Base-by-base conservation (phyloP, 352 stramenopile species). In the Phytophthora lateralis region DNA sequence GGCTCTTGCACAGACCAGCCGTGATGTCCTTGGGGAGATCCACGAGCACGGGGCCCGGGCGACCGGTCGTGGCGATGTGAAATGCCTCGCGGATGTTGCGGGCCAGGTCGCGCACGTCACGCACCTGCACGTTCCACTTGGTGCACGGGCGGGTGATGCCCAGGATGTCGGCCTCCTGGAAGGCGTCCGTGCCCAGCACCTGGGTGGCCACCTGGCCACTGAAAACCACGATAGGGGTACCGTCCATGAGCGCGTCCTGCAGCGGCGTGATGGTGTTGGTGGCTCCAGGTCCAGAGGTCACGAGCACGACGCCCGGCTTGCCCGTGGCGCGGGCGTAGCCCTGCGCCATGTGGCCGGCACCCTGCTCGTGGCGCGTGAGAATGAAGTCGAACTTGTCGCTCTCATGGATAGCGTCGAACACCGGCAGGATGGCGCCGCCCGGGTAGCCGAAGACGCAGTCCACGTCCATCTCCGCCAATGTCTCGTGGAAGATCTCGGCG, bases 121-220 rank as follows among this genome's bases (percentile, higher is more conserved):
- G 97, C 68, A 98, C 97, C 69, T 98, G 93, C 63, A 98, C 95
- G 63, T 97, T 98, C 93, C 93, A 98, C 85, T 98, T 98, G 60
- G 95, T 98, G 66, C 90, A 97, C 21, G 93, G 93, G 17, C 79
- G 86, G 35, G 66, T 97, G 78, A 92, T 95, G 38, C 87, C 87
- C 50, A 95, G 51, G 30, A 95, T 79, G 57, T 95, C 87, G 21
- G 86, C 85, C 45, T 91, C 89, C 65, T 98, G 95, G 74, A 98
- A 98, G 27, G 95, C 95, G 75, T 98, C 95, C 51, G 75, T 95
- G 43, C 82, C 76, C 9, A 97, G 91, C 59, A 97, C 95, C 6
- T 83, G 89, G 2, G 92, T 98, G 0, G 95, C 95, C 44, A 97
- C 95, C 68, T 98, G 95, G 30, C 95, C 95, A 70, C 91, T 97